These are phyloP conservation scores for Triticum monococcum DNA, from an alignment of 176 grass and related monocot species.

Conservation along the genomic window DNA sequence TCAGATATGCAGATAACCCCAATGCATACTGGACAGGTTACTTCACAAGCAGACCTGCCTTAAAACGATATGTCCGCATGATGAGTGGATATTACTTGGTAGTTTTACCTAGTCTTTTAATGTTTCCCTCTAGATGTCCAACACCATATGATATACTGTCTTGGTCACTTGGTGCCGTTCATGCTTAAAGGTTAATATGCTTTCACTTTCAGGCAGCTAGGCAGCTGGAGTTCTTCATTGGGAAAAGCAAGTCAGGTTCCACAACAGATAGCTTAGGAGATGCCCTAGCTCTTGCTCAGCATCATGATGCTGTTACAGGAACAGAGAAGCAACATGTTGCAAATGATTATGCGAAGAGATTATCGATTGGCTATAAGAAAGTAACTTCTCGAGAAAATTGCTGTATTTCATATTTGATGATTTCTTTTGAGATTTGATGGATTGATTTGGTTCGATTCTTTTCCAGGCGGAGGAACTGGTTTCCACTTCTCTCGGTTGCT, in stretches of 20 bases:
- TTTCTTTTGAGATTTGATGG: not conserved
- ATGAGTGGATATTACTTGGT: slow-evolving; percentile 98
- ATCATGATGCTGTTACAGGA: slow-evolving; percentile 95
- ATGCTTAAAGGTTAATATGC: slow-evolving; percentile 17
- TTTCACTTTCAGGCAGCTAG: slow-evolving; percentile 76
- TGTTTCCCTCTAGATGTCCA: slow-evolving; percentile 9
- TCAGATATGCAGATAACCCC: slow-evolving; percentile 92
- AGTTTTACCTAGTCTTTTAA: slow-evolving; percentile 3
- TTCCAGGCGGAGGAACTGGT: slow-evolving; percentile 79
- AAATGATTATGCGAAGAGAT: slow-evolving; percentile 96
- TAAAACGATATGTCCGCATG: slow-evolving; percentile 78
- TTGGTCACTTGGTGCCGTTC: not conserved
- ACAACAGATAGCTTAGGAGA: slow-evolving; percentile 73
- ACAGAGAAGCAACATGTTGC: slow-evolving; percentile 98
- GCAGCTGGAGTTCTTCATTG: slow-evolving; percentile 85
- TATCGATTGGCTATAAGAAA: slow-evolving; percentile 85
- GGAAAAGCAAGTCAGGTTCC: slow-evolving; percentile 45
- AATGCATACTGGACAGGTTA: slow-evolving; percentile 98
- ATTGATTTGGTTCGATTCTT: slow-evolving; percentile 1
- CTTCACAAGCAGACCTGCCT: slow-evolving; percentile 93
- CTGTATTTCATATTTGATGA: slow-evolving; percentile 1
- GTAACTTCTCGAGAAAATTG: slow-evolving; percentile 38
- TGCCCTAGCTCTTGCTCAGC: slow-evolving; percentile 88
- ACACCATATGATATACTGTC: not conserved
- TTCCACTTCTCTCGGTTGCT: slow-evolving; percentile 78